Evolutionary conservation across 2,329 filamentous ascomycete genomes (phyloP), one percentile per base, ranked within the genome.

Genomic region (Epichloe amarillans): DNA sequence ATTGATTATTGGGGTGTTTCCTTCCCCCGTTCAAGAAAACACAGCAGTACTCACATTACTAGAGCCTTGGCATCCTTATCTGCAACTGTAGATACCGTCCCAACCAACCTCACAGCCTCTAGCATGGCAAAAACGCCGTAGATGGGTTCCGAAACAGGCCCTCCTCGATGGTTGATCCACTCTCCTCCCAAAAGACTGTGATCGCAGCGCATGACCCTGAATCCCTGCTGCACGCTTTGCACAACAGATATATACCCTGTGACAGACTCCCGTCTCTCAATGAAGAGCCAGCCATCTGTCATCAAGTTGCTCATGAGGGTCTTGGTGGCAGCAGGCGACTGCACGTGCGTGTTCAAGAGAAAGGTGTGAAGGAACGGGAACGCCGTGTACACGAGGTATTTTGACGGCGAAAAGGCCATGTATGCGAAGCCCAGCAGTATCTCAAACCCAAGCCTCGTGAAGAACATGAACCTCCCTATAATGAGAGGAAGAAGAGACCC

Each of bases 111-210:
- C 6, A 97, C 84, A 3, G 91, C 88, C 66, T 98, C 93, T 1
- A 98, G 79, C 76, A 95, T 94, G 26, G 88, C 84, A 64, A 98
- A 98, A n/a, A 97, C 85, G 10, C 88, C 84, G 63, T 97, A 98
- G 51, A 98, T 88, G 0, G 91, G 88, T 67, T 98, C 93, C 11
- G 80, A 79, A 17, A 88, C 76, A 54, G 62, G 70, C 47, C 68
- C 73, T 53, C 64, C 83, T 66, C 60, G 66, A 57, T 68, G 71
- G 40, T 73, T 73, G 12, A 84, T 76, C 91, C 91, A 98, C 67
- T 96, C 86, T 37, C 93, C 93, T 40, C 93, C 93, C 1, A 98
- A 76, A 35, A 98, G 74, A 61, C 89, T 95, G 66, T 98, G 93
- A 61, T 97, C 93, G 64, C 89, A 96, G 53, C 93, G 81, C 75